Conservation (phyloP, 352 stramenopile genomes). For the Phytophthora crassamura region DNA sequence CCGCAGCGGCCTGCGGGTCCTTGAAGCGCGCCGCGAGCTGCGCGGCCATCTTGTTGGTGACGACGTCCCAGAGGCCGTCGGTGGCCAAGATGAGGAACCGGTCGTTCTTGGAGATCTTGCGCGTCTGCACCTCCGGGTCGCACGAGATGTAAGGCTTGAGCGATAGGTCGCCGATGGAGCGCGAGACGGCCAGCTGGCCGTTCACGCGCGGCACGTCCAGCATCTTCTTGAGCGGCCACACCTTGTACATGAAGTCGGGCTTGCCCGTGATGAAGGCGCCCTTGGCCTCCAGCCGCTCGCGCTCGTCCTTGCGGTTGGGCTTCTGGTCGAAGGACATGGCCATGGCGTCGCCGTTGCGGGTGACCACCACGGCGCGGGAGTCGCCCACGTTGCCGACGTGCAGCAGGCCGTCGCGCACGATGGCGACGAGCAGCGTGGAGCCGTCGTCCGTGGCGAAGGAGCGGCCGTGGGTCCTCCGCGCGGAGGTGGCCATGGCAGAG, state of each 20-base stretch:
- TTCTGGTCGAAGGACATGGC: constrained; percentile 84
- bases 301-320: constrained; percentile 78
- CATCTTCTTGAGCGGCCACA: constrained; percentile 81
- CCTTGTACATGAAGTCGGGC: constrained; percentile 65
- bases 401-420: constrained; percentile 70
- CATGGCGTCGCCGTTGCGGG: constrained; percentile 59
- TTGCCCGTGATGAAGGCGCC: constrained; percentile 72
- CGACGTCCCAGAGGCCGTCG: constrained; percentile 87
- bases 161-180: constrained; percentile 84
- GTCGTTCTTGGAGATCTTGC: constrained; percentile 59
- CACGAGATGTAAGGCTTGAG: constrained; percentile 81
- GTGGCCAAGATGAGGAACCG: constrained; percentile 84
- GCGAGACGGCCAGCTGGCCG: constrained; percentile 78
- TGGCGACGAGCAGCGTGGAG: constrained; percentile 79
- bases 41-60: constrained; percentile 69
- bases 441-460: constrained; percentile 79
- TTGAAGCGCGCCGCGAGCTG: constrained; percentile 58
- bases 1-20: constrained; percentile 63
- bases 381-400: constrained; percentile 87
- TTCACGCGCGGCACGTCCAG: constrained; percentile 87
- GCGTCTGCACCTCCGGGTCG: constrained; percentile 79
- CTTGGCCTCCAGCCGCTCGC: constrained; percentile 71
- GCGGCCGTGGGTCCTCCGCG: constrained; percentile 31
- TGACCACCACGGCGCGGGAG: constrained; percentile 77
- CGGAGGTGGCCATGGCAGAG: constrained; percentile 33